phyloP scores from a whole-genome alignment of 164 flowering plant genomes.

The Liriodendron chinense region DNA sequence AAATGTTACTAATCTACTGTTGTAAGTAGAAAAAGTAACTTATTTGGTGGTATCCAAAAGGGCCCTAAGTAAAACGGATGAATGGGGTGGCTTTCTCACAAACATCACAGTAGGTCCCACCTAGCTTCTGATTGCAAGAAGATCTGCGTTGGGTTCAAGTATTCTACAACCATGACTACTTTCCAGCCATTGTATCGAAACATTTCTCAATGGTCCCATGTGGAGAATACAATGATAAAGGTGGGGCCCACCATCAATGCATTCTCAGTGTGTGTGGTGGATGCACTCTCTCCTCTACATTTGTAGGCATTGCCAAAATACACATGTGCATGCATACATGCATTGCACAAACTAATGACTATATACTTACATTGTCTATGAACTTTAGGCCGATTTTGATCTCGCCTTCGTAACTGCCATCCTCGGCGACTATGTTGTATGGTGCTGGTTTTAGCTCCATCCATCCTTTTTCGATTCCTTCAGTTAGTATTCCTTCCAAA shows the following conservation, averaged over 20 bases:
- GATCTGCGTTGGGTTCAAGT: too few relatives aligned
- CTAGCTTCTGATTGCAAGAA: too few relatives aligned
- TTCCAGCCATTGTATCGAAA: background rate
- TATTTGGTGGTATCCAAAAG: too few relatives aligned
- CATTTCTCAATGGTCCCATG: background rate
- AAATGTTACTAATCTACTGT: too few relatives aligned
- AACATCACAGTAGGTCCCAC: too few relatives aligned
- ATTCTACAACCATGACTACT: too few relatives aligned
- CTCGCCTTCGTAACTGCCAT: background rate
- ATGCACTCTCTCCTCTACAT: background rate
- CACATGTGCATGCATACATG: background rate
- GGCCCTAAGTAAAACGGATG: too few relatives aligned
- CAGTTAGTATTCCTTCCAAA: background rate
- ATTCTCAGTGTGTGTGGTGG: background rate
- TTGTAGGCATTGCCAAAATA: background rate
- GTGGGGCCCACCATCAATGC: background rate
- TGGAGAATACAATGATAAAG: background rate
- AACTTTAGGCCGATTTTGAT: constrained; percentile 1
- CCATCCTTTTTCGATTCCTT: background rate
- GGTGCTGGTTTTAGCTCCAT: background rate
- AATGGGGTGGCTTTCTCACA: too few relatives aligned
- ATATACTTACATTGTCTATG: background rate
- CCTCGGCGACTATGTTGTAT: background rate
- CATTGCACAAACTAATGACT: background rate
- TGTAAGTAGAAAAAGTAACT: too few relatives aligned